Conservation (phyloP, 164 flowering plant species). For the Piper betle region DNA sequence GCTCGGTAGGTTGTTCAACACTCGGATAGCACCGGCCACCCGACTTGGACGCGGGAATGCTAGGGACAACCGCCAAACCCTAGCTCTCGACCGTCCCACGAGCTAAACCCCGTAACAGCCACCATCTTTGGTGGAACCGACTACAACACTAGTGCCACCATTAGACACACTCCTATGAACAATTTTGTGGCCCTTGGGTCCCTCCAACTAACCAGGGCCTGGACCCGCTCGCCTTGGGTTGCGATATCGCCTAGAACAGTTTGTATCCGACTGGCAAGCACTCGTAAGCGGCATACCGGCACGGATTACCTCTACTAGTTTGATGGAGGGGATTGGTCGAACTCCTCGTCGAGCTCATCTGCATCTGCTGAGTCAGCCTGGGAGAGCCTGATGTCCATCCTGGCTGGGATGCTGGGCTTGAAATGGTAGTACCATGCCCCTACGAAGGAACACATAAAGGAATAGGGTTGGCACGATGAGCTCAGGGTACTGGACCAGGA, state of each 20-base stretch:
- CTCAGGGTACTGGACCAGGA: slow-evolving; percentile 97
- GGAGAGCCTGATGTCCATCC: slow-evolving; percentile 70
- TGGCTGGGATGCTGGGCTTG: slow-evolving; percentile 68
- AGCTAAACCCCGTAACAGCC: too few relatives aligned
- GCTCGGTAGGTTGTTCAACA: too few relatives aligned
- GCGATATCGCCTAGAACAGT: slow-evolving; percentile 89
- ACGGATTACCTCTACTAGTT: slow-evolving; percentile 53
- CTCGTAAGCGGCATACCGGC: slow-evolving; percentile 66
- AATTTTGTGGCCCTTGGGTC: slow-evolving; percentile 88
- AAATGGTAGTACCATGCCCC: slow-evolving; percentile 92
- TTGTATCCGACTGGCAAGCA: slow-evolving; percentile 70
- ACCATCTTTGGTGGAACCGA: slow-evolving; percentile 89
- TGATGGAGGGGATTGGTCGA: slow-evolving; percentile 67
- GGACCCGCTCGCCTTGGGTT: slow-evolving; percentile 87
- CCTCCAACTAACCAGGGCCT: slow-evolving; percentile 90
- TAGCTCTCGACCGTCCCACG: too few relatives aligned
- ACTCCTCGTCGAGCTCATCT: slow-evolving; percentile 91
- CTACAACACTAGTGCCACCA: slow-evolving; percentile 51
- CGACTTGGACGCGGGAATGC: too few relatives aligned
- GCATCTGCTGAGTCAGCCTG: slow-evolving; percentile 70
- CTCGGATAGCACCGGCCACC: too few relatives aligned
- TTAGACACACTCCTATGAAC: slow-evolving; percentile 60
- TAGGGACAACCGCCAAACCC: too few relatives aligned
- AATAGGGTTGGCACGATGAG: slow-evolving; percentile 79
- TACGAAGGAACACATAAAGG: slow-evolving; percentile 54